Evolutionary conservation across 768 basidiomycete genomes (phyloP).

Genomic region (Amanita phalloides): DNA sequence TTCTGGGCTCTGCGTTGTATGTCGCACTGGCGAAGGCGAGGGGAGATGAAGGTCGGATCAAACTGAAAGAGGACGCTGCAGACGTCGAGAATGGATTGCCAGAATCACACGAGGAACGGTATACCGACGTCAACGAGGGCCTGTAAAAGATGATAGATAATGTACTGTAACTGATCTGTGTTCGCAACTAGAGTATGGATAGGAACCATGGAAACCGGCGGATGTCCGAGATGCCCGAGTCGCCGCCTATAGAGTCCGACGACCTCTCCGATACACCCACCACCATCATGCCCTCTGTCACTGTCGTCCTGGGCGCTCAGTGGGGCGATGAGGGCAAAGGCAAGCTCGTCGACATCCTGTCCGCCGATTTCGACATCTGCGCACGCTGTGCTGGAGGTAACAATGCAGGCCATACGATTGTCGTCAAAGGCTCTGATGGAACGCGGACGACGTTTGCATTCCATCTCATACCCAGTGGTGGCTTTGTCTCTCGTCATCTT

Average conservation of each 20-base stretch:
- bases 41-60: no score
- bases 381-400: slow-evolving; percentile 97
- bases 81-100: no score
- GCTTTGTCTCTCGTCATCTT: slow-evolving; percentile 1
- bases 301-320: slow-evolving; percentile 78
- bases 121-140: no score
- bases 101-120: no score
- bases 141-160: no score
- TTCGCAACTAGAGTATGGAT: no score
- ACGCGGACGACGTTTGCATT: slow-evolving; percentile 85
- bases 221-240: no score
- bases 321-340: slow-evolving; percentile 95
- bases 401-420: slow-evolving; percentile 98
- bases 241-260: no score
- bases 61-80: no score
- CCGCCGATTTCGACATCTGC: slow-evolving; percentile 83
- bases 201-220: no score
- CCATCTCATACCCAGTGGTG: slow-evolving; percentile 90
- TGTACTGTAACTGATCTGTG: no score
- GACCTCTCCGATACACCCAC: no score
- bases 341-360: slow-evolving; percentile 94
- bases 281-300: slow-evolving; percentile 16
- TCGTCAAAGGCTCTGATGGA: slow-evolving; percentile 60
- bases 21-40: neutral
- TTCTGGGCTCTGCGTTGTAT: neutral